Percentiles rank a stretch among this genome's conserved stretches.
phyloP scores from a whole-genome alignment of 2,329 filamentous ascomycete genomes.

The Diplocarpon rosae region DNA sequence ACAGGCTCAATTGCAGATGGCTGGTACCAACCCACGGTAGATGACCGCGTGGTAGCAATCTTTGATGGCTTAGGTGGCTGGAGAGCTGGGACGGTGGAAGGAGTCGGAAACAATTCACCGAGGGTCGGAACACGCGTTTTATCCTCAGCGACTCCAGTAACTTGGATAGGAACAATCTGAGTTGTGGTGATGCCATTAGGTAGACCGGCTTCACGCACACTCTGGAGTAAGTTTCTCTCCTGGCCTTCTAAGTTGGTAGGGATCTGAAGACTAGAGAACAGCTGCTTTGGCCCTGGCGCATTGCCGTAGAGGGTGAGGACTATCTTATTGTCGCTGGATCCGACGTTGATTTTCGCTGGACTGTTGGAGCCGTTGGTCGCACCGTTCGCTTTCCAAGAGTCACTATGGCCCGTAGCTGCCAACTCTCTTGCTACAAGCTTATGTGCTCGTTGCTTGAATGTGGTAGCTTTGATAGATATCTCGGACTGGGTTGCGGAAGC shows the following conservation, averaged over 20 bases:
- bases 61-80: constrained; percentile 64
- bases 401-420: constrained; percentile 35
- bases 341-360: constrained; percentile 26
- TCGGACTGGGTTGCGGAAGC: constrained; percentile 16
- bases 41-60: constrained; percentile 49
- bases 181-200: constrained; percentile 66
- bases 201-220: constrained; percentile 53
- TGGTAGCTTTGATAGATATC: constrained; percentile 19
- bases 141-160: constrained; percentile 31
- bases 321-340: constrained; percentile 37
- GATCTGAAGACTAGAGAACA: constrained; percentile 77
- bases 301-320: constrained; percentile 71
- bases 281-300: constrained; percentile 60
- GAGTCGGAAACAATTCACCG: constrained; percentile 63
- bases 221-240: constrained; percentile 26
- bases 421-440: constrained; percentile 52
- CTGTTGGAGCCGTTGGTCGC: constrained; percentile 12
- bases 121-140: constrained; percentile 51
- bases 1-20: constrained; percentile 23
- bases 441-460: constrained; percentile 52
- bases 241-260: constrained; percentile 29
- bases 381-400: constrained; percentile 24
- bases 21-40: constrained; percentile 37
- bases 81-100: constrained; percentile 51
- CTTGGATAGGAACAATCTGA: constrained; percentile 46